Conservation (phyloP, 345 rosid genomes). For the Populus deltoides region DNA sequence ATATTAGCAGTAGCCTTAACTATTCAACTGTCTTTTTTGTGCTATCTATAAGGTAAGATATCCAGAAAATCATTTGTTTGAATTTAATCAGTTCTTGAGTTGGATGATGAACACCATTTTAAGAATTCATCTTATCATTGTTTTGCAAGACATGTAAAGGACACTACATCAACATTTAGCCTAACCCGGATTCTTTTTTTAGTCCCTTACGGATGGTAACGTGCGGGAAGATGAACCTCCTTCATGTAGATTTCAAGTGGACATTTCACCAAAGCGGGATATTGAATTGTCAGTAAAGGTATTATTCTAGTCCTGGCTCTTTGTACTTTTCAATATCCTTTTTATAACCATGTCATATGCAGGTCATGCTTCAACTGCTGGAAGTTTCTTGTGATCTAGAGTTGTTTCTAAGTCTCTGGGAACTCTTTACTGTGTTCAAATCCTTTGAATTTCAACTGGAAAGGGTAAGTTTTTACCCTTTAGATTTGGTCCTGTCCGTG, state of each 20-base stretch:
- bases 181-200: conserved; percentile 22
- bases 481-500: not conserved
- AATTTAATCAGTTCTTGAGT: not conserved
- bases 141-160: not conserved
- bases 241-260: conserved; percentile 52
- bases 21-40: not conserved
- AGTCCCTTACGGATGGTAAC: conserved; percentile 38
- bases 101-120: not conserved
- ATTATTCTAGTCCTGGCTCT: conserved; percentile 27
- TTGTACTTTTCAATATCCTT: not conserved
- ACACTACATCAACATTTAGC: not conserved
- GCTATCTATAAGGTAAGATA: not conserved
- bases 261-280: conserved; percentile 48
- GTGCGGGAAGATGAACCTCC: conserved; percentile 37
- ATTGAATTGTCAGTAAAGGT: conserved; percentile 62
- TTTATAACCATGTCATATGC: conserved; percentile 12
- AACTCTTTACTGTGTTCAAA: conserved; percentile 45
- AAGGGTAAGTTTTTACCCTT: conserved; percentile 55
- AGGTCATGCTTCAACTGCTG: conserved; percentile 68
- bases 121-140: not conserved
- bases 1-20: too few species aligned
- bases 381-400: conserved; percentile 52
- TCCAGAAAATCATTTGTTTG: not conserved
- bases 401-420: conserved; percentile 40
- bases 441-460: conserved; percentile 62